Evolutionary conservation across 495 filamentous ascomycete genomes (phyloP), one percentile per base, ranked within the genome.

Genomic region (Hyphodiscus hymeniophilus): DNA sequence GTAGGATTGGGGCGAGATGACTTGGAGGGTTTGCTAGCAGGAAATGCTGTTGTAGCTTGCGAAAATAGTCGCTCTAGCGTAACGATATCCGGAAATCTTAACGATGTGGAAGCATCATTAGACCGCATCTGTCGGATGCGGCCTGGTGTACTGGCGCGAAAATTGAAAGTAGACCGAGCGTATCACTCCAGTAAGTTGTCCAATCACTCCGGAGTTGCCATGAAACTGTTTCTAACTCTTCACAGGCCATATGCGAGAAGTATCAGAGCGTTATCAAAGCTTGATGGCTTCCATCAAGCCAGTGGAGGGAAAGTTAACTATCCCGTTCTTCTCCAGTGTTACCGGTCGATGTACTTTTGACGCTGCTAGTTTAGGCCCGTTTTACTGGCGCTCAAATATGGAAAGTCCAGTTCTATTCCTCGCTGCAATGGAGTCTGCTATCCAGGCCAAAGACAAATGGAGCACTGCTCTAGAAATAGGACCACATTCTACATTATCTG

Each of bases 61-160:
- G 63, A 73, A 51, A 84, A 84, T 60, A 75, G 70, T 48, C 77
- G 76, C 12, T 66, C 61, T 0, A 79, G 70, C 43, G 61, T 80
- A 12, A 84, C 80, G 0, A 53, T 84, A 11, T 81, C 77, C 5
- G 77, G 78, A 7, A 74, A 76, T 42, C 2, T 6, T 11, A 7
- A 8, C 1, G 50, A 42, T 10, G 52, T 81, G 5, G 60, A 72
- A 38, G 51, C 60, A 18, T 60, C 76, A 40, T 52, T 65, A 7
- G 59, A 61, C 0, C 60, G 73, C 36, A 61, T 73, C 33, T 47
- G 62, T 17, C 59, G 60, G 8, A 55, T 60, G 5, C 30, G n/a
- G n/a, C 30, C 30, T 18, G 50, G 43, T 11, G 28, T 39, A 0
- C 50, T 53, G 32, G 36, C 21, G 2, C 24, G 54, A 34, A 23